Evolutionary conservation across 495 filamentous ascomycete species (phyloP).

Genomic region (Penicillium tannophilum): DNA sequence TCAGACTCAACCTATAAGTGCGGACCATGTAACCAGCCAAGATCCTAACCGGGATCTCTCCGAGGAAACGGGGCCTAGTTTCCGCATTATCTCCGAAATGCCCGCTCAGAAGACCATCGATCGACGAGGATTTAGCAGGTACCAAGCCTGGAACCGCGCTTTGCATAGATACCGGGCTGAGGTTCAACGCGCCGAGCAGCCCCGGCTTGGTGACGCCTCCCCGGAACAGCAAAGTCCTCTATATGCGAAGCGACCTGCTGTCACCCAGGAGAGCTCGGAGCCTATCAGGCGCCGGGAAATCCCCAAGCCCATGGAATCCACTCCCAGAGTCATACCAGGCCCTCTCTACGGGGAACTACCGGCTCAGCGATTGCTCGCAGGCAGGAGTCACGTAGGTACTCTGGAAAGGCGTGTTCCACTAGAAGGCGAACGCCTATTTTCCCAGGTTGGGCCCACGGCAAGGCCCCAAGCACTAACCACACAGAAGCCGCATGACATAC

Average conservation of each 20-base stretch:
- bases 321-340: conserved; percentile 21
- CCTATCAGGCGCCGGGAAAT: conserved; percentile 18
- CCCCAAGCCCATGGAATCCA: conserved; percentile 14
- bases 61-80: conserved; percentile 43
- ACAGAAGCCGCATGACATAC: conserved; percentile 29
- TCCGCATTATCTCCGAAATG: conserved; percentile 32
- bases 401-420: conserved; percentile 16
- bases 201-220: conserved; percentile 7
- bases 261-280: conserved; percentile 20
- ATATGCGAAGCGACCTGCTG: conserved; percentile 24
- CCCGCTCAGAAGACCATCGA: conserved; percentile 37
- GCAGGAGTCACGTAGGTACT: conserved; percentile 17
- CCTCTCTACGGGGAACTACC: conserved; percentile 17
- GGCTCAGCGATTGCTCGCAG: conserved; percentile 12
- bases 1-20: conserved; percentile 32
- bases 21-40: conserved; percentile 18
- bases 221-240: conserved; percentile 25
- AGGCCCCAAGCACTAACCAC: conserved; percentile 31
- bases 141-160: conserved; percentile 51
- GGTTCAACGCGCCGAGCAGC: conserved; percentile 22
- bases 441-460: conserved; percentile 13
- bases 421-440: conserved; percentile 14
- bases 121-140: conserved; percentile 51
- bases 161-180: conserved; percentile 41
- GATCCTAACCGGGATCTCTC: conserved; percentile 32